These are phyloP conservation scores for Emericellopsis cladophorae DNA, from an alignment of 2,329 filamentous ascomycete species.

Conservation along the genomic window DNA sequence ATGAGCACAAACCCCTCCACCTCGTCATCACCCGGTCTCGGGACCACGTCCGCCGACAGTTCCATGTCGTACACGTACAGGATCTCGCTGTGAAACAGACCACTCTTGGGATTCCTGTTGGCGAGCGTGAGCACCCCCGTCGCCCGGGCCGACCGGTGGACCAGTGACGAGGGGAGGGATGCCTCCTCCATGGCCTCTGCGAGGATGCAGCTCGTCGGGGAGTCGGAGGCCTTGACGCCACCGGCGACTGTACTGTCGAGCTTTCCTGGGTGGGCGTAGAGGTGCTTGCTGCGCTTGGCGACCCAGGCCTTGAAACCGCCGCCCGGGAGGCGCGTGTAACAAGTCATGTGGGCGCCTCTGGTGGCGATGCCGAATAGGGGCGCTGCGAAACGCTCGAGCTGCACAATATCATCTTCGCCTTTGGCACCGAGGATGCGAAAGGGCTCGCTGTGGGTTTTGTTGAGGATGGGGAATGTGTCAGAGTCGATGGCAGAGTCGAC, in stretches of 20 bases:
- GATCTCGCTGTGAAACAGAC: slow-evolving; percentile 22
- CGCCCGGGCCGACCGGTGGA: slow-evolving; percentile 10
- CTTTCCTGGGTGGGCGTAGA: slow-evolving; percentile 63
- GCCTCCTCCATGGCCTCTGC: slow-evolving; percentile 67
- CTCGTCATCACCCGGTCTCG: slow-evolving; percentile 62
- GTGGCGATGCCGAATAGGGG: slow-evolving; percentile 55
- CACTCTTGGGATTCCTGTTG: slow-evolving; percentile 13
- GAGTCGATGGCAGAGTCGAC: slow-evolving; percentile 23
- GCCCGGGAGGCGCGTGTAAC: slow-evolving; percentile 32
- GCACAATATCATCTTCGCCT: slow-evolving; percentile 13
- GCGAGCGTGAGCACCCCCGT: slow-evolving; percentile 21
- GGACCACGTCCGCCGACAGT: slow-evolving; percentile 42
- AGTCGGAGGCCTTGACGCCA: slow-evolving; percentile 56
- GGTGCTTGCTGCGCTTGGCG: slow-evolving; percentile 48
- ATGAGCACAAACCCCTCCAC: slow-evolving; percentile 64
- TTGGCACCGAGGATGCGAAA: slow-evolving; percentile 25
- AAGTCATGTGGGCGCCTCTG: slow-evolving; percentile 55
- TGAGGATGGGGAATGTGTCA: slow-evolving; percentile 23
- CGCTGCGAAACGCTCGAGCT: slow-evolving; percentile 48
- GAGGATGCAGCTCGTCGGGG: slow-evolving; percentile 53
- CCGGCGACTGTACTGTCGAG: slow-evolving; percentile 74
- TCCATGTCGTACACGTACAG: slow-evolving; percentile 67
- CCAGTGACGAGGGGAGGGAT: slow-evolving; percentile 15
- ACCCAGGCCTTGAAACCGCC: slow-evolving; percentile 49
- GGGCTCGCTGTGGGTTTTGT: slow-evolving; percentile 26